Percentiles rank a stretch among this genome's conserved stretches.
Evolutionary conservation across 2,329 filamentous ascomycete species (phyloP).

Genomic region (Botrytis aclada): DNA sequence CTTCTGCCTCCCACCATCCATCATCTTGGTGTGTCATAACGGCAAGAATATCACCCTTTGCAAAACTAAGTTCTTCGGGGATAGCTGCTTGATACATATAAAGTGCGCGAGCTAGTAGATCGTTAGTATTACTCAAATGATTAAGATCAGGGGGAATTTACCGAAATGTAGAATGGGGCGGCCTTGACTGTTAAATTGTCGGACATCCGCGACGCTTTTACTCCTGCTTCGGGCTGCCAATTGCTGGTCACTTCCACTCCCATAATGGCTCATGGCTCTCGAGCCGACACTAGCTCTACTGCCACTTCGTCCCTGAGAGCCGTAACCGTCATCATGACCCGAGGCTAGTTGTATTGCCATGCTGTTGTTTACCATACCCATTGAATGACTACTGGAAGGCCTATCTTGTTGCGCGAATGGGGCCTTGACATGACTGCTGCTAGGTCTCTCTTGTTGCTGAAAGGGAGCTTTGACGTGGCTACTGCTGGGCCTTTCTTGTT

Average conservation of each 20-base stretch:
- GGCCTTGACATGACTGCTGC: conserved; percentile 42
- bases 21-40: conserved; percentile 91
- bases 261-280: conserved; percentile 53
- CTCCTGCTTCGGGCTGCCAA: conserved; percentile 56
- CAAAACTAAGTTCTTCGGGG: conserved; percentile 88
- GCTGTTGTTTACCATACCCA: conserved; percentile 27
- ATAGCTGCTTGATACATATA: conserved; percentile 95
- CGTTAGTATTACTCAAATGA: conserved; percentile 26
- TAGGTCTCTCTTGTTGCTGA: conserved; percentile 46
- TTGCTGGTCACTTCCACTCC: conserved; percentile 39
- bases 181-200: conserved; percentile 82
- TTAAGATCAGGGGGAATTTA: conserved; percentile 52
- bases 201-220: conserved; percentile 79
- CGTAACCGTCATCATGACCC: conserved; percentile 54
- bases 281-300: conserved; percentile 48
- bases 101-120: conserved; percentile 72
- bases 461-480: conserved; percentile 38
- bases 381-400: conserved; percentile 17
- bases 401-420: conserved; percentile 28
- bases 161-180: conserved; percentile 88
- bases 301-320: conserved; percentile 50
- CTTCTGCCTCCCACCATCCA: conserved; percentile 98
- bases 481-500: conserved; percentile 50
- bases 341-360: conserved; percentile 69
- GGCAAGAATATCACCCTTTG: conserved; percentile 87